These are phyloP conservation scores for Nemania sp. DNA, from an alignment of 2,329 filamentous ascomycete species.

Conservation along the genomic window DNA sequence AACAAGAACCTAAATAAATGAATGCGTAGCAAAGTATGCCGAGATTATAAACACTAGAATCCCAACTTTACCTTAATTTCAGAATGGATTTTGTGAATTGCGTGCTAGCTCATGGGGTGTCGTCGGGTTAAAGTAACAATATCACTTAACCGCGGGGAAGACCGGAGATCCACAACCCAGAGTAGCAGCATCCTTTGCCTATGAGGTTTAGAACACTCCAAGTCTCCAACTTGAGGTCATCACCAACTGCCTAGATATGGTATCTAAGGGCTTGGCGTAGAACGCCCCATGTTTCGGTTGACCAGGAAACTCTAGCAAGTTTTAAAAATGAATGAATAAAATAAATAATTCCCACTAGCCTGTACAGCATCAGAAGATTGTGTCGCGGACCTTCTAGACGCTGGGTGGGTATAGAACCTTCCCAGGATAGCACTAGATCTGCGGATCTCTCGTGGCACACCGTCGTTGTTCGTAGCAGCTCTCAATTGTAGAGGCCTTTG, in stretches of 20 bases:
- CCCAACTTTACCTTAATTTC: constrained; percentile 13
- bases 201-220: constrained; percentile 3
- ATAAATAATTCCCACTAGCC: constrained; percentile 2
- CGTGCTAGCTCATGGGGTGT: neutral
- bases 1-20: constrained; percentile 14
- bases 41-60: constrained; percentile 4
- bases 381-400: neutral
- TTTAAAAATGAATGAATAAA: neutral
- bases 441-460: neutral
- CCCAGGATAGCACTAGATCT: neutral
- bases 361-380: neutral
- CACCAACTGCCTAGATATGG: constrained; percentile 25
- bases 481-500: constrained; percentile 8
- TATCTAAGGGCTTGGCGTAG: constrained; percentile 15
- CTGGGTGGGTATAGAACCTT: constrained; percentile 4
- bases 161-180: constrained; percentile 34
- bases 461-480: constrained; percentile 6
- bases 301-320: constrained; percentile 4
- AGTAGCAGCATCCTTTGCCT: constrained; percentile 14
- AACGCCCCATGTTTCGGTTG: constrained; percentile 13
- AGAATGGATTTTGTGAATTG: constrained; percentile 4
- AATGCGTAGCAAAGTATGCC: constrained; percentile 21
- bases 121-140: constrained; percentile 2
- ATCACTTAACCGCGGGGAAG: constrained; percentile 13
- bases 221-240: constrained; percentile 38